phyloP scores from a whole-genome alignment of 331 rosid species.

The Acacia concinna region DNA sequence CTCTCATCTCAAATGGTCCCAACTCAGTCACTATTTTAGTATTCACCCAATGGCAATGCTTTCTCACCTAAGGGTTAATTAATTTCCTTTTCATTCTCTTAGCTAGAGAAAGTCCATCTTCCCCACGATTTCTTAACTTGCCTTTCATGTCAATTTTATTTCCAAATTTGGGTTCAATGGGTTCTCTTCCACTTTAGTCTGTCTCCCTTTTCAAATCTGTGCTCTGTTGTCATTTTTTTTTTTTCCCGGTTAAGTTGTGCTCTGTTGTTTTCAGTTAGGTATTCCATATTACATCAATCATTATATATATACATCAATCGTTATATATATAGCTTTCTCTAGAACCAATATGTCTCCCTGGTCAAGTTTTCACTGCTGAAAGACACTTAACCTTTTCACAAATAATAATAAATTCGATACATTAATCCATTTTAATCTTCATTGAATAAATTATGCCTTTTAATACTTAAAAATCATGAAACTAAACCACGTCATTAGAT shows the following conservation, averaged over 20 bases:
- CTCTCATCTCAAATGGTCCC: not conserved
- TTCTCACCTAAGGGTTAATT: not conserved
- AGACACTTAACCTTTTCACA: not conserved
- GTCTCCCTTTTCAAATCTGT: not conserved
- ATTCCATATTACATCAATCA: conserved; percentile 20
- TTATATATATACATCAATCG: not conserved
- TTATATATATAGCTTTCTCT: not conserved
- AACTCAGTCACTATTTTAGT: not conserved
- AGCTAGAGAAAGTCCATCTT: not conserved
- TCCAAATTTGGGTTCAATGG: conserved; percentile 15
- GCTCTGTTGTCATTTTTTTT: not conserved
- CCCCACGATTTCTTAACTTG: conserved; percentile 8
- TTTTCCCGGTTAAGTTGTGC: too few relatives aligned
- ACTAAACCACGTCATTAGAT: not conserved
- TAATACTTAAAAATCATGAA: not conserved
- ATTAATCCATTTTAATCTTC: not conserved
- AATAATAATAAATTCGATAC: not conserved
- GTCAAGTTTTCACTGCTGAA: not conserved
- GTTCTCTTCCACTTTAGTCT: not conserved
- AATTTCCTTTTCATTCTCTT: not conserved
- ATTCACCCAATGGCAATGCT: not conserved
- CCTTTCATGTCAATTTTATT: conserved; percentile 22
- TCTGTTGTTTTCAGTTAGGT: conserved; percentile 26
- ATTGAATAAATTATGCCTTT: not conserved
- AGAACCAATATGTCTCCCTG: not conserved